A percentile compares a stretch with the other conserved stretches of the same genome.
Evolutionary conservation across 2,329 filamentous ascomycete genomes (phyloP).

Genomic region (Pseudomassariella vexata): DNA sequence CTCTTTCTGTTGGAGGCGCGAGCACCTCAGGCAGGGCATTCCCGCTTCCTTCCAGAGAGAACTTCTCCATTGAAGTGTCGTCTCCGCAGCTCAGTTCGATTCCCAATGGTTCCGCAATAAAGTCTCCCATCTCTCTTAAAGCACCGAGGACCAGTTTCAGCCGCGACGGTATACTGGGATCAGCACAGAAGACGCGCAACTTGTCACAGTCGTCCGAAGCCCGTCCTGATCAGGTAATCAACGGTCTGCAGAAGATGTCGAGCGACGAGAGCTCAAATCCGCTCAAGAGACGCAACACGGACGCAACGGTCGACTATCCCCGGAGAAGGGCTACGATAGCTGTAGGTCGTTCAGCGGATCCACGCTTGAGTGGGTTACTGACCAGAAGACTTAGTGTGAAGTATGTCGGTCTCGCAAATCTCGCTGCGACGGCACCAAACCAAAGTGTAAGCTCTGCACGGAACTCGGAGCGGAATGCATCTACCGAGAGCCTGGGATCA

Average conservation of each 20-base stretch:
- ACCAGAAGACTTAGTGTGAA: slow-evolving; percentile 55
- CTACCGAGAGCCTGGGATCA: slow-evolving; percentile 80
- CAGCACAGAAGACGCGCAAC: slow-evolving; percentile 48
- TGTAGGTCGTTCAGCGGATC: slow-evolving; percentile 35
- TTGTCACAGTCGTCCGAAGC: slow-evolving; percentile 50
- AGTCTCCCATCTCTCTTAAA: slow-evolving; percentile 46
- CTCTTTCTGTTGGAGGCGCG: slow-evolving; percentile 34
- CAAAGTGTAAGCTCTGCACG: slow-evolving; percentile 79
- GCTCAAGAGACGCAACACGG: slow-evolving; percentile 56
- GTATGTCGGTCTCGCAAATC: slow-evolving; percentile 77
- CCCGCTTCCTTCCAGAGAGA: slow-evolving; percentile 39
- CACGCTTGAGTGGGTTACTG: slow-evolving; percentile 9
- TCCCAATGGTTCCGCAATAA: slow-evolving; percentile 38
- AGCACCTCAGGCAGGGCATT: slow-evolving; percentile 34
- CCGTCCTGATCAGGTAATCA: slow-evolving; percentile 33
- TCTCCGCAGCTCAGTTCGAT: slow-evolving; percentile 35
- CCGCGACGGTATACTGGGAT: slow-evolving; percentile 47
- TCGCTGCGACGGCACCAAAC: slow-evolving; percentile 71
- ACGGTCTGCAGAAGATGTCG: slow-evolving; percentile 38
- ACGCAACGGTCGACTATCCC: slow-evolving; percentile 57
- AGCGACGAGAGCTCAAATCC: slow-evolving; percentile 46
- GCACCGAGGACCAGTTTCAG: slow-evolving; percentile 44
- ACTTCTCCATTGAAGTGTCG: slow-evolving; percentile 43
- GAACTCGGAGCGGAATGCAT: slow-evolving; percentile 78
- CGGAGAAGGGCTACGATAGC: slow-evolving; percentile 60